Conservation (phyloP, 441 rosid species). For the Corymbia citriodora region DNA sequence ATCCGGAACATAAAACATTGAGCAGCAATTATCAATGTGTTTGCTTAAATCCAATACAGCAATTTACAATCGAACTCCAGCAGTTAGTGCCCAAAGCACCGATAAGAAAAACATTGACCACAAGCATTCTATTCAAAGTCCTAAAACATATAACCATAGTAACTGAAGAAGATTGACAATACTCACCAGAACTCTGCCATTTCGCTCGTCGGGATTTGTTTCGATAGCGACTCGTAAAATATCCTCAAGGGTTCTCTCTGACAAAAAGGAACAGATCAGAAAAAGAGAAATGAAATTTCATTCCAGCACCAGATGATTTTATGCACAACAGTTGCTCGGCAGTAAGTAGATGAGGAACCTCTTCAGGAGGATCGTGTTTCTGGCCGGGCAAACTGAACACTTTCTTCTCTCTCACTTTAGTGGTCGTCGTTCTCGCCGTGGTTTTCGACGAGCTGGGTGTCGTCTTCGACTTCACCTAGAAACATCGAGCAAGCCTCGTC, state of each 20-base stretch:
- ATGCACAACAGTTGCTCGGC: background rate
- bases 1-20: background rate
- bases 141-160: background rate
- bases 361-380: conserved; percentile 82
- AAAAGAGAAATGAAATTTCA: conserved; percentile 3
- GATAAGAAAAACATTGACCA: background rate
- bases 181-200: conserved; percentile 96
- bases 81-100: background rate
- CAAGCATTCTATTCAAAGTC: background rate
- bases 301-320: background rate
- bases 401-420: conserved; percentile 77
- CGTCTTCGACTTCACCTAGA: conserved; percentile 41
- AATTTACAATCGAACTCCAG: background rate
- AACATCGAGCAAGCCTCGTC: conserved; percentile 1
- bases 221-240: conserved; percentile 80
- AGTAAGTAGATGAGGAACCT: conserved; percentile 30
- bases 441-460: conserved; percentile 45
- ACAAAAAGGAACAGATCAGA: conserved; percentile 8
- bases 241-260: conserved; percentile 95
- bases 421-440: background rate
- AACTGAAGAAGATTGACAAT: background rate
- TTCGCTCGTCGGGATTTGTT: conserved; percentile 81
- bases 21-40: background rate
- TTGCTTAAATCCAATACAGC: background rate
- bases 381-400: conserved; percentile 78